phyloP scores from a whole-genome alignment of 768 basidiomycete species.

The Psilocybe subaeruginosa region DNA sequence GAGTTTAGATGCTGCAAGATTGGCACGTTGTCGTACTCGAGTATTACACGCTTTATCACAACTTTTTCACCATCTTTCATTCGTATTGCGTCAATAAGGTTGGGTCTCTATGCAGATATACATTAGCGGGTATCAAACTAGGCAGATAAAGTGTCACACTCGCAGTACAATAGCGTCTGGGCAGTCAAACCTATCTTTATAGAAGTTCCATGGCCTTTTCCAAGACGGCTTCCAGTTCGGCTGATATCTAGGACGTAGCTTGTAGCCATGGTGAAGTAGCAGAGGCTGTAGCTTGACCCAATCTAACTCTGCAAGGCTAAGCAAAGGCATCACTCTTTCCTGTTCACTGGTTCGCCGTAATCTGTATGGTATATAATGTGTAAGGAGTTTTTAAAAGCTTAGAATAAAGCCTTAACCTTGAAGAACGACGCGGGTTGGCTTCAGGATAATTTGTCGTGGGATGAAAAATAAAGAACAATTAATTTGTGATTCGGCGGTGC shows the following conservation, averaged over 20 bases:
- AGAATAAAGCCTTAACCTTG: too few relatives aligned
- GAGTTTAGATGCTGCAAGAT: constrained; percentile 17
- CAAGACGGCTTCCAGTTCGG: constrained; percentile 12
- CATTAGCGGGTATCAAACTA: neutral
- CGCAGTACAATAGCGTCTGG: neutral
- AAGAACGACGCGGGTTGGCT: too few relatives aligned
- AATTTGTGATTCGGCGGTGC: too few relatives aligned
- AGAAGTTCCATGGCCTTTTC: neutral
- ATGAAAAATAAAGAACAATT: too few relatives aligned
- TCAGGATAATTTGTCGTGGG: too few relatives aligned
- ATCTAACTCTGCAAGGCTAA: neutral
- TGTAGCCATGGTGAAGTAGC: constrained; percentile 7
- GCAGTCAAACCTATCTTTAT: neutral
- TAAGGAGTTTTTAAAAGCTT: too few relatives aligned
- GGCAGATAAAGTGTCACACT: too few relatives aligned
- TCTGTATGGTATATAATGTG: too few relatives aligned
- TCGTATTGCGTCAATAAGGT: neutral
- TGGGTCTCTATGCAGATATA: neutral
- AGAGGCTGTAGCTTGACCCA: constrained; percentile 10
- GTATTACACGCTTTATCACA: neutral
- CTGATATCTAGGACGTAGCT: constrained; percentile 5
- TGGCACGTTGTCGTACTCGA: neutral
- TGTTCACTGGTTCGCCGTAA: too few relatives aligned
- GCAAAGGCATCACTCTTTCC: neutral
- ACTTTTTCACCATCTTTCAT: constrained; percentile 4